phyloP scores from a whole-genome alignment of 208 protist species.

The Leishmania tropica region DNA sequence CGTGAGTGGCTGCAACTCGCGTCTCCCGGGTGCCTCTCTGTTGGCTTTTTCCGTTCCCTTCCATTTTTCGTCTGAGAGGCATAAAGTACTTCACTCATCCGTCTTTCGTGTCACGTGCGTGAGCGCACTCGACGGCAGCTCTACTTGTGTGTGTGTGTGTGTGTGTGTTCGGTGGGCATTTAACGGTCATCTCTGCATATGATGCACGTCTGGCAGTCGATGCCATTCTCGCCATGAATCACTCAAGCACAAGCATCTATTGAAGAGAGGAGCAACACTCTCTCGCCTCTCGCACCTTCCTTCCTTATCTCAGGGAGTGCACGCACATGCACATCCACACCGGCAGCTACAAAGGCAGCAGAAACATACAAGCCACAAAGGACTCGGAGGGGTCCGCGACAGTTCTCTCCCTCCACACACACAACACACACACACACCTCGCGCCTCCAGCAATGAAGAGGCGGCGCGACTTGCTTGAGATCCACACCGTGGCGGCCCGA shows the following conservation, averaged over 20 bases:
- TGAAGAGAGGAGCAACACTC: background rate
- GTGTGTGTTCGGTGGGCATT: background rate
- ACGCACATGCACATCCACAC: background rate
- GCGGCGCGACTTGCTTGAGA: background rate
- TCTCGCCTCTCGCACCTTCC: background rate
- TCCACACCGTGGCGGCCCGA: background rate
- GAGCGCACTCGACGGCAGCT: no score
- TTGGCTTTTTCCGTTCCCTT: no score
- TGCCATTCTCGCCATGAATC: background rate
- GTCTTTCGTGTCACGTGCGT: no score
- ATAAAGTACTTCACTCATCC: no score
- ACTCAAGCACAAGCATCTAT: background rate
- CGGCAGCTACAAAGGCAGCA: background rate
- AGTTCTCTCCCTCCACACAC: background rate
- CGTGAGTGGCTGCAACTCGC: no score
- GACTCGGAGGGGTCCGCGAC: background rate
- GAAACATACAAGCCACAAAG: background rate
- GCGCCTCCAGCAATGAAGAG: constrained; percentile 1
- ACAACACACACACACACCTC: background rate
- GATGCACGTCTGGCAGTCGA: background rate
- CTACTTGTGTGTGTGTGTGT: background rate
- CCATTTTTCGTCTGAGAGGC: no score
- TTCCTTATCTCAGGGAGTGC: background rate
- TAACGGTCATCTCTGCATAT: background rate
- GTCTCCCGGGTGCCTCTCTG: no score